Evolutionary conservation across 75 land plant species (phyloP).

Genomic region (Chamaecyparis obtusa): DNA sequence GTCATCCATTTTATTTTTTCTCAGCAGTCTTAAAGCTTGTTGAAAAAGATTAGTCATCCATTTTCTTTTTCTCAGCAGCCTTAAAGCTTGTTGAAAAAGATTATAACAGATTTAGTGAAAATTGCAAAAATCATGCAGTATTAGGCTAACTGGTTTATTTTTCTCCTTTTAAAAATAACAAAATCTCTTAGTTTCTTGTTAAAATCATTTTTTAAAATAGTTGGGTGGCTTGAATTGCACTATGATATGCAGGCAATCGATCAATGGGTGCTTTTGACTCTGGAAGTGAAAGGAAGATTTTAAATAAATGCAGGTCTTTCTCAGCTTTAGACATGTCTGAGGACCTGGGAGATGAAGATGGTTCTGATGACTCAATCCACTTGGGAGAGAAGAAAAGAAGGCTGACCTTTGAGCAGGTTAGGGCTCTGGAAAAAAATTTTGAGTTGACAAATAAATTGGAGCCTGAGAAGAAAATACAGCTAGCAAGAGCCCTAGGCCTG

Average conservation of each 20-base stretch:
- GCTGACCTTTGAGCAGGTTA: slow-evolving; percentile 10
- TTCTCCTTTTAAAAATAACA: no score
- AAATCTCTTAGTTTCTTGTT: background rate
- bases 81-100: background rate
- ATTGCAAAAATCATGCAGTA: background rate
- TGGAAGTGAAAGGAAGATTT: background rate
- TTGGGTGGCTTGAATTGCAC: background rate
- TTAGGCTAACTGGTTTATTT: background rate
- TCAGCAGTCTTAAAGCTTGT: background rate
- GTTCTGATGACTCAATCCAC: slow-evolving; percentile 11
- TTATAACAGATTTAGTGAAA: background rate
- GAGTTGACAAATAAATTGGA: slow-evolving; percentile 14
- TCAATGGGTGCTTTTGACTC: slow-evolving; percentile 1
- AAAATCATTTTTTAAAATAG: background rate
- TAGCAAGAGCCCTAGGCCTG: slow-evolving; percentile 12
- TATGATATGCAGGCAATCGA: slow-evolving; percentile 8
- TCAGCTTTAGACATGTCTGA: slow-evolving; percentile 9
- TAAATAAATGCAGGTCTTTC: background rate
- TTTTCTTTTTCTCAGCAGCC: background rate
- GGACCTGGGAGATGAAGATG: slow-evolving; percentile 8
- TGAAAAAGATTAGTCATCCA: background rate
- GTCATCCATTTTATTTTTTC: background rate
- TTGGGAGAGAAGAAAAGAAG: slow-evolving; percentile 16
- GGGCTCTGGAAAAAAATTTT: slow-evolving; percentile 10
- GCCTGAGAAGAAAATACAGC: slow-evolving; percentile 9